These are phyloP conservation scores for Papiliotrema terrestris DNA, from an alignment of 1,284 basidiomycete genomes.

Conservation along the genomic window DNA sequence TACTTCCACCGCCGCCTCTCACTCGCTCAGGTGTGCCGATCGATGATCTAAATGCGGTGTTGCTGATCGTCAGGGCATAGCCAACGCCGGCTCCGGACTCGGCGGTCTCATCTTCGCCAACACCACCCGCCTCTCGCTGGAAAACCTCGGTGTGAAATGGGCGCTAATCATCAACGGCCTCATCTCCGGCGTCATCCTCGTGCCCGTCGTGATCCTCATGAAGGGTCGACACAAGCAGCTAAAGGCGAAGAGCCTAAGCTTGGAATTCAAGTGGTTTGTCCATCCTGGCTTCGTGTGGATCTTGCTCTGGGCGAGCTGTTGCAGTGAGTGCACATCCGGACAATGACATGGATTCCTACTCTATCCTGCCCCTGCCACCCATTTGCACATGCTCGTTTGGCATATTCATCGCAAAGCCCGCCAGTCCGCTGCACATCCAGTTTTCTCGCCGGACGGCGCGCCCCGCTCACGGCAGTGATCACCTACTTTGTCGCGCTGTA, in stretches of 20 bases:
- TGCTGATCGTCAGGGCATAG: slow-evolving; percentile 24
- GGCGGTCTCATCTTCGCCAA: slow-evolving; percentile 21
- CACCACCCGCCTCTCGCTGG: slow-evolving; percentile 3
- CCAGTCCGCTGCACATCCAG: neutral
- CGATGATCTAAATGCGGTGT: too few relatives aligned
- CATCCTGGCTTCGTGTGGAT: slow-evolving; percentile 40
- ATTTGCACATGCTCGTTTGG: neutral
- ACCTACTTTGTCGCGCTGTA: slow-evolving; percentile 52
- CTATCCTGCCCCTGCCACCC: neutral
- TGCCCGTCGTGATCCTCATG: slow-evolving; percentile 31
- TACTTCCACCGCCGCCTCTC: slow-evolving; percentile 28
- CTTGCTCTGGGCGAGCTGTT: slow-evolving; percentile 28
- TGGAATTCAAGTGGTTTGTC: slow-evolving; percentile 29
- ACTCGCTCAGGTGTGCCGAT: slow-evolving; percentile 24
- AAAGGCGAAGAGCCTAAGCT: slow-evolving; percentile 23
- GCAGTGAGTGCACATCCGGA: slow-evolving; percentile 19
- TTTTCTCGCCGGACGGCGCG: too few relatives aligned
- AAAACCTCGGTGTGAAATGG: slow-evolving; percentile 27
- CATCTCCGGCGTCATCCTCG: slow-evolving; percentile 22
- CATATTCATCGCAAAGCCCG: neutral
- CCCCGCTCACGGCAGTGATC: too few relatives aligned
- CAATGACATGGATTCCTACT: too few relatives aligned
- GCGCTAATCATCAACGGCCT: slow-evolving; percentile 30
- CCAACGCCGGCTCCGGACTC: slow-evolving; percentile 37
- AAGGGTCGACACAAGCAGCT: slow-evolving; percentile 37